phyloP scores from a whole-genome alignment of 2,329 filamentous ascomycete genomes.

The Neofusicoccum laricinum region DNA sequence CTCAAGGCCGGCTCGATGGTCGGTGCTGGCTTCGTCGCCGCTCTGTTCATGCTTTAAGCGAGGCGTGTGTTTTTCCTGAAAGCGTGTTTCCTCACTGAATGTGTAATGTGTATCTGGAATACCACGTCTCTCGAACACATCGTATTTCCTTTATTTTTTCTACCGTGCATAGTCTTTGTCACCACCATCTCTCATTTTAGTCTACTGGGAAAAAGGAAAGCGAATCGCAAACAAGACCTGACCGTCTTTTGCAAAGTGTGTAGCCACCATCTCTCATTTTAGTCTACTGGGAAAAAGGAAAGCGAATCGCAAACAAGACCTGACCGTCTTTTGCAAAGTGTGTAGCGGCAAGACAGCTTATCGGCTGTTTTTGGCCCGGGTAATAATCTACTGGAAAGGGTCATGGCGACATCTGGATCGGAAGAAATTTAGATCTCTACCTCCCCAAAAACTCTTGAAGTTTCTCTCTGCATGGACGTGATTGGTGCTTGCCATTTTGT shows the following conservation, averaged over 20 bases:
- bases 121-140: not conserved
- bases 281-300: conserved; percentile 8
- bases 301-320: not conserved
- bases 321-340: not conserved
- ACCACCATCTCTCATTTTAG: not conserved
- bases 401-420: too few relatives aligned
- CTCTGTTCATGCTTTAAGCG: conserved; percentile 13
- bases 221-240: not conserved
- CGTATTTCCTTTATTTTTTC: not conserved
- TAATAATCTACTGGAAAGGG: not conserved
- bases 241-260: not conserved
- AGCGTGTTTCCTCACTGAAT: not conserved
- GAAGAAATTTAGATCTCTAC: too few relatives aligned
- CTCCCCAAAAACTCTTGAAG: too few relatives aligned
- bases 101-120: conserved; percentile 16
- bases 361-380: not conserved
- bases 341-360: not conserved
- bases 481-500: too few relatives aligned
- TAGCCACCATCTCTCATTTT: not conserved
- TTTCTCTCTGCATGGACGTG: too few relatives aligned
- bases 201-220: conserved; percentile 10
- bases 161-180: not conserved
- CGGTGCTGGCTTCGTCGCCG: conserved; percentile 11
- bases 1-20: conserved; percentile 19
- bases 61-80: not conserved